A percentile compares a stretch with the other conserved stretches of the same genome.
phyloP scores from a whole-genome alignment of 495 filamentous ascomycete species.

The Cercophora samala region DNA sequence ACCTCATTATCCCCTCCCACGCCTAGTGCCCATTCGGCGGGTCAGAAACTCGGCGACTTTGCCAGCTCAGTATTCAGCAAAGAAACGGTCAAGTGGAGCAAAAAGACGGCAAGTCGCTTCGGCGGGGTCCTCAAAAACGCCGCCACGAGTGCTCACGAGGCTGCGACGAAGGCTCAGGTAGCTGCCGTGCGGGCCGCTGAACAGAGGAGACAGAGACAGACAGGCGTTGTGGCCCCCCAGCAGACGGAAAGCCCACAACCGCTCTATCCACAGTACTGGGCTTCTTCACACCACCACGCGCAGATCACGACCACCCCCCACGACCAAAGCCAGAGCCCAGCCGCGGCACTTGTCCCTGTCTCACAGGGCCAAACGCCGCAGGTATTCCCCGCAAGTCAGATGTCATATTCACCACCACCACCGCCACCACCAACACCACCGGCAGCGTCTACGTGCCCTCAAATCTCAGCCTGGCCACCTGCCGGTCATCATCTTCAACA shows the following conservation, averaged over 20 bases:
- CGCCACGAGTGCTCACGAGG: slow-evolving; percentile 18
- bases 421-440: not conserved
- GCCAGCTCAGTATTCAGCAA: slow-evolving; percentile 31
- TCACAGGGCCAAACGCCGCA: not conserved
- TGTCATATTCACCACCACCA: not conserved
- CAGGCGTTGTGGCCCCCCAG: not conserved
- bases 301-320: not conserved
- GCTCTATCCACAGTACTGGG: not conserved
- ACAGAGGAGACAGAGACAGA: slow-evolving; percentile 16
- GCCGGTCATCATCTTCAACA: not conserved
- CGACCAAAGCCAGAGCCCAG: not conserved
- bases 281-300: not conserved
- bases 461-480: not conserved
- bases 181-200: slow-evolving; percentile 17
- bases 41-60: slow-evolving; percentile 21
- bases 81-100: slow-evolving; percentile 31
- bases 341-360: not conserved
- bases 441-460: not conserved
- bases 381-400: not conserved
- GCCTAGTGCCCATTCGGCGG: not conserved
- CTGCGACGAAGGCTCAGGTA: slow-evolving; percentile 15
- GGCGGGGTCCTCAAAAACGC: slow-evolving; percentile 27
- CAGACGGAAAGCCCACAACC: not conserved
- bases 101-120: slow-evolving; percentile 27
- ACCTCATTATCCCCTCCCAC: not conserved